Evolutionary conservation across 2,329 filamentous ascomycete genomes (phyloP), one percentile per base, ranked within the genome.

Genomic region (Fusarium sp.): DNA sequence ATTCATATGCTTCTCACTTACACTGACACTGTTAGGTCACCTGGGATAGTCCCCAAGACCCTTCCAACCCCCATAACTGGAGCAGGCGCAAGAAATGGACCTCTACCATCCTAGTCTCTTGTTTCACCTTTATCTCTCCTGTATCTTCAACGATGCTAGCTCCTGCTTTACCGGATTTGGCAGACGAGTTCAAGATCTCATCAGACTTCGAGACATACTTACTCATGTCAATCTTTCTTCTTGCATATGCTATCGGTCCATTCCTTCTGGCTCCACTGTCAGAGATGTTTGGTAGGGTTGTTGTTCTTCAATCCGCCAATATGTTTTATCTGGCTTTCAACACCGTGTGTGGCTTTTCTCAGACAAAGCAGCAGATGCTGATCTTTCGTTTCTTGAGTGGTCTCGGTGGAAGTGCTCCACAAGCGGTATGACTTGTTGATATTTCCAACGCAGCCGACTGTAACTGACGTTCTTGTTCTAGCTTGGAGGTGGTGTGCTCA

Each of bases 211-310:
- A 83, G 44, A 83, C 74, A 58, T 87, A 41, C 7, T 84, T 90
- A 51, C 82, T 88, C 67, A 82, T 90, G 55, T 88, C 87, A 2
- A 84, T 91, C 40, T 89, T 88, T 75, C 82, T 91, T 6, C 82
- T 89, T 0, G 87, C 87, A 54, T 85, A 85, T 47, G 85, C 84
- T 13, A 79, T 87, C 27, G 86, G 86, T 0, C 86, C 86, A 1
- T 81, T 87, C 13, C 60, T 87, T 15, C 80, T 86, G 24, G 85
- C 83, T 0, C 87, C 87, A 0, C 61, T 88, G 18, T 85, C 82
- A 15, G 87, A 90, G 71, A 77, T 86, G 67, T 84, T 84, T 62
- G 85, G 85, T 12, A 82, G 85, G 18, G 80, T 81, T 2, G 70
- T 78, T 6, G 78, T 86, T 24, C 81, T 85, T 58, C 82, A 85